Evolutionary conservation across 2,329 filamentous ascomycete species (phyloP), one percentile per base, ranked within the genome.

Genomic region (Nemania bipapillata): DNA sequence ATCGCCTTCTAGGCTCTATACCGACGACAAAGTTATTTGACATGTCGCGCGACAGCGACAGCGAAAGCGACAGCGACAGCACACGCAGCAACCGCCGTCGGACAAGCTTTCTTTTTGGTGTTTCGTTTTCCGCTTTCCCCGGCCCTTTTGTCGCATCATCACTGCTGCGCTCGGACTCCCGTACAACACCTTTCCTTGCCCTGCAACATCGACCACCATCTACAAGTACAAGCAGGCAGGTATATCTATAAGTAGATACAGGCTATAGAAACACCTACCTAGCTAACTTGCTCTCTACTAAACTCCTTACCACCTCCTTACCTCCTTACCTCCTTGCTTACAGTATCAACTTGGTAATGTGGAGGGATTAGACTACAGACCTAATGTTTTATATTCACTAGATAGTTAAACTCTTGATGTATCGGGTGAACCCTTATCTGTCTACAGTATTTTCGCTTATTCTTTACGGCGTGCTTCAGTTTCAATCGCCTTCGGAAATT

Each of bases 151-250:
- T 49, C 53, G 59, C 53, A 49, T 40, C 56, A 53, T 30, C 12
- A 32, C 42, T 20, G 32, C 35, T 28, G 56, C 61, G 65, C 65
- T 68, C 65, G 65, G 65, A 68, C 65, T 57, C 35, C 11, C 47
- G 9, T 47, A 17, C 42, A 17, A 4, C 30, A 32, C 30, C 4
- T 32, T 9, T 45, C n/a, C 40, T 17, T 45, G n/a, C 40, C 54
- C 65, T 54, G 64, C 56, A 57, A 53, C 42, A 53, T 52, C 11
- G 60, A 45, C 22, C 40, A 54, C 28, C 17, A n/a, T n/a, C n/a
- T n/a, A n/a, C n/a, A n/a, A n/a, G n/a, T n/a, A n/a, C n/a, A n/a
- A n/a, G n/a, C n/a, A n/a, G n/a, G n/a, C n/a, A n/a, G n/a, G n/a
- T n/a, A n/a, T 40, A 30, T 20, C n/a, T 22, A n/a, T 55, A 42